Base-by-base conservation (phyloP, 768 basidiomycete genomes). In the Lepiota venenata region DNA sequence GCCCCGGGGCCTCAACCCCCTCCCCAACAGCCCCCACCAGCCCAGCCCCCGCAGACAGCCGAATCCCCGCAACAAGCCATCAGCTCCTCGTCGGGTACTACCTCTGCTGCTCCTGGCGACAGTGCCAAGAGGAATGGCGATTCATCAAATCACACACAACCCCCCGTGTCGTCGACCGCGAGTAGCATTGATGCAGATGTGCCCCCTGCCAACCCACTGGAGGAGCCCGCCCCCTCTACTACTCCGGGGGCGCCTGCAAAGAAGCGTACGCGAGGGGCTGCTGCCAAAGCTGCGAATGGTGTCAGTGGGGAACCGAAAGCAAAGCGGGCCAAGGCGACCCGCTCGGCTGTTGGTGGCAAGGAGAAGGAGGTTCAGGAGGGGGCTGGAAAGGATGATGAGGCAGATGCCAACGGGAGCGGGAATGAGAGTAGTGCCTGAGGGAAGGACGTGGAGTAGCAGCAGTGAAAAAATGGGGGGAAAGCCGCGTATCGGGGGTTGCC, bases 101-200 rank as follows among this genome's bases (percentile, higher is more conserved):
- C 64, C 63, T 47, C 65, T 1, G 58, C 68, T 45, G 67, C 65
- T 50, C 68, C 69, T 10, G 61, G 60, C 15, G 68, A 69, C 29
- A 58, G 67, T 3, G 53, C 60, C 12, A 61, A 63, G 57, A 74
- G 70, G 55, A 59, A 59, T 3, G 67, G 62, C 25, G 63, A 58
- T 9, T 25, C 44, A 14, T 42, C 55, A 15, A 40, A 41, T 15
- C n/a, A 38, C 12, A 40, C 38, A 22, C 8, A 8, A 3, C 50
- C 25, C 53, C 54, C 40, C 61, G 56, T 36, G 48, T 49, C 39
- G 61, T 59, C 15, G 40, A 39, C 39, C 0, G 52, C 61, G 2
- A 57, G 57, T 41, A 63, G 47, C 8, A 55, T 48, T 9, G 50
- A 56, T 21, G 51, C 56, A 6, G 43, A 44, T 9, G 57, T 45